phyloP scores from a whole-genome alignment of 305 asterid species.

The Solanum hybrid region DNA sequence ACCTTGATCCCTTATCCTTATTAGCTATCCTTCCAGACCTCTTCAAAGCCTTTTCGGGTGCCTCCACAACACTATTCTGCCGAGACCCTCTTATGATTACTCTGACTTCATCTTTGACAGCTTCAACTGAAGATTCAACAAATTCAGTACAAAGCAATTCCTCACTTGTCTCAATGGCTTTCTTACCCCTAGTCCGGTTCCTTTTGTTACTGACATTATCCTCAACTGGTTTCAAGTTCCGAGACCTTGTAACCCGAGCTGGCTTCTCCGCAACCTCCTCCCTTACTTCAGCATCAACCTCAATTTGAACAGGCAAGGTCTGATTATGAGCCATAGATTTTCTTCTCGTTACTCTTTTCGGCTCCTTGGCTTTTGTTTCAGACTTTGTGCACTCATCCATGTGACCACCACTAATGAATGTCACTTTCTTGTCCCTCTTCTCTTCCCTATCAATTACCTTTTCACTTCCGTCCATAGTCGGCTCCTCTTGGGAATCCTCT shows the following conservation, averaged over 20 bases:
- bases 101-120: not conserved
- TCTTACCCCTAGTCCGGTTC: not conserved
- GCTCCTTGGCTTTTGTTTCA: not conserved
- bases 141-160: not conserved
- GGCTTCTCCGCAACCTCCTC: not conserved
- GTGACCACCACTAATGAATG: not conserved
- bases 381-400: not conserved
- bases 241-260: not conserved
- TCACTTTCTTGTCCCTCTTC: constrained; percentile 19
- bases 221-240: not conserved
- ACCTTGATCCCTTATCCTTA: constrained; percentile 13
- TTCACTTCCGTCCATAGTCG: not conserved
- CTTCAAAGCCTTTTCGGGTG: constrained; percentile 11
- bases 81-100: not conserved
- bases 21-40: constrained; percentile 34
- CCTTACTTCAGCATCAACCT: not conserved
- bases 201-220: not conserved
- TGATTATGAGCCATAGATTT: not conserved
- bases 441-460: constrained; percentile 27
- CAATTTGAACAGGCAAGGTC: not conserved
- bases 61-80: not conserved
- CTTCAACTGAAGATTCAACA: constrained; percentile 18
- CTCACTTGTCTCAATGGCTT: constrained; percentile 15
- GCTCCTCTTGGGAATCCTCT: not conserved
- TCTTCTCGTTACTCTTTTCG: not conserved